A percentile compares a stretch with the other conserved stretches of the same genome.
These are phyloP conservation scores for Tetrahymena borealis DNA, from an alignment of 73 alveolate species.

Conservation along the genomic window DNA sequence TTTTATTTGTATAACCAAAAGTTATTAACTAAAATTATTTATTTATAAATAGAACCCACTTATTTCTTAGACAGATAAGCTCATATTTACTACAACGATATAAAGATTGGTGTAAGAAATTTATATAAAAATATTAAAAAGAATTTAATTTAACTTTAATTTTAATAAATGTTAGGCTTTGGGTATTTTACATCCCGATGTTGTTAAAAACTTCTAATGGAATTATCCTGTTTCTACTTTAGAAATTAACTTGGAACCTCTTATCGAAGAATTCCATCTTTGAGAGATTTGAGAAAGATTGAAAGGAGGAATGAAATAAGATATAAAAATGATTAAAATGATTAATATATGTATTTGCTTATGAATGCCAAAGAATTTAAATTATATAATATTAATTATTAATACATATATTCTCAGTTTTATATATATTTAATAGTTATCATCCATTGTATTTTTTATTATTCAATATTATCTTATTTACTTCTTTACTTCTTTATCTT, in stretches of 20 bases:
- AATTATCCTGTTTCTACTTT: slow-evolving; percentile 83
- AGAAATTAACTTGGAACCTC: slow-evolving; percentile 71
- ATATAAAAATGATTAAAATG: no score
- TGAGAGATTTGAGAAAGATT: neutral
- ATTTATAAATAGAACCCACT: slow-evolving; percentile 47
- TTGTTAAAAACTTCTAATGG: slow-evolving; percentile 74
- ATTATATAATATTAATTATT: no score
- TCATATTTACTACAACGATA: slow-evolving; percentile 62
- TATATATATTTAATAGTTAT: no score
- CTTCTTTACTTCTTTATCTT: no score
- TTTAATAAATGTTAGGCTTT: neutral
- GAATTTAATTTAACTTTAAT: neutral
- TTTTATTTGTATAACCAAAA: slow-evolving; percentile 22
- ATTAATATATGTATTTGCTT: no score
- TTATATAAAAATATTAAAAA: neutral
- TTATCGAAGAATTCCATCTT: slow-evolving; percentile 30
- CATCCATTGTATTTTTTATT: no score
- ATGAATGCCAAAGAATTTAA: no score
- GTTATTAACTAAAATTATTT: slow-evolving; percentile 31
- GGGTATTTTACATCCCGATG: slow-evolving; percentile 95
- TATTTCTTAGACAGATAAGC: slow-evolving; percentile 90
- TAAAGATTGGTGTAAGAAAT: slow-evolving; percentile 63
- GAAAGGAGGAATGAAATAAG: no score
- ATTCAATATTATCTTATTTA: no score
- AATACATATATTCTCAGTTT: no score